A percentile compares a stretch with the other conserved stretches of the same genome.
These are phyloP conservation scores for Eucalyptus curtisii DNA, from an alignment of 345 rosid species.

Conservation along the genomic window DNA sequence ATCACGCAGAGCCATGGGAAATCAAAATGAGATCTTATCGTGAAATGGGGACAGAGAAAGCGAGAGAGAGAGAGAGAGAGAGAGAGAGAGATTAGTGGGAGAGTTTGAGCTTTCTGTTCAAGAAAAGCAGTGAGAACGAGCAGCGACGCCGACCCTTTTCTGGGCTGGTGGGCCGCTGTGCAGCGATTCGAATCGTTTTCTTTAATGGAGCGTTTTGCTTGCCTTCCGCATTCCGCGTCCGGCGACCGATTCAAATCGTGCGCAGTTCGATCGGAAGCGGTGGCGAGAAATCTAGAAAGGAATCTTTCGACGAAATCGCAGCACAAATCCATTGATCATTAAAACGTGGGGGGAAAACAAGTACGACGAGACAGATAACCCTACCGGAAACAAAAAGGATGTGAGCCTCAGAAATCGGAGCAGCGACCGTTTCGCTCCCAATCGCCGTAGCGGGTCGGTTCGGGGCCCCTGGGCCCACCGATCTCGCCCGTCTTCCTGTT, in stretches of 20 bases:
- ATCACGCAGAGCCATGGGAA: background rate
- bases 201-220: background rate
- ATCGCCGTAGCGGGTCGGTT: slow-evolving; percentile 92
- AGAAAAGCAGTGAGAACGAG: background rate
- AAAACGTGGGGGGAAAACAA: background rate
- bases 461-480: slow-evolving; percentile 83
- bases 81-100: background rate
- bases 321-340: background rate
- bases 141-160: background rate
- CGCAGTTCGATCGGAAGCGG: background rate
- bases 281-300: background rate
- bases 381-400: background rate
- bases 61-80: background rate
- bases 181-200: background rate
- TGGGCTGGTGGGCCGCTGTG: background rate
- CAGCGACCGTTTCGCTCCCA: slow-evolving; percentile 95
- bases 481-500: slow-evolving; percentile 74
- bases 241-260: background rate
- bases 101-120: background rate
- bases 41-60: background rate
- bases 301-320: background rate
- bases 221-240: background rate
- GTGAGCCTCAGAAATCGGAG: slow-evolving; percentile 46
- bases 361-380: too few relatives aligned
- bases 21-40: background rate